Evolutionary conservation across 768 basidiomycete species (phyloP), one percentile per base, ranked within the genome.

Genomic region (Xerocomellus amylosporus): DNA sequence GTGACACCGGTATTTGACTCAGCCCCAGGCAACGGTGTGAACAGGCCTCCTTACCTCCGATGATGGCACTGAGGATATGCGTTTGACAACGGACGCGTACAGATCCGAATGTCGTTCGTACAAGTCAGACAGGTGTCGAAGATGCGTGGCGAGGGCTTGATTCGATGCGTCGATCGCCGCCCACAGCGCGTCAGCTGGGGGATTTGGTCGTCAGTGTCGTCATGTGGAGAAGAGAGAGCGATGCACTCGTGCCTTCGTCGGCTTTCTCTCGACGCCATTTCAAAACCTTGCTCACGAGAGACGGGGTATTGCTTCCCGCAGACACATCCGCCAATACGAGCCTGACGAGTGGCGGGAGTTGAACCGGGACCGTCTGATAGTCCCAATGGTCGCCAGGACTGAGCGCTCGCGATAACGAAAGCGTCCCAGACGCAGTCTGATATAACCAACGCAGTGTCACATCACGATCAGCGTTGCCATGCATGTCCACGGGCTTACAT

Each of bases 251-350:
- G 83, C 90, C 86, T 69, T 82, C 74, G 31, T 72, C 74, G 14
- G 75, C 70, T 42, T 87, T 77, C 40, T 85, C 81, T 63, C 83
- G 81, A 40, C 90, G 82, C 96, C 96, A 98, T 62, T 84, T 85
- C 58, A 97, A 73, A 4, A 99, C 97, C 70, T 91, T 87, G 30
- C 91, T 85, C 12, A 95, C 93, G 39, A 98, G 83, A 39, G 91
- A 91, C 2, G 97, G 97, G 2, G 97, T 98, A 64, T 98, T 91
- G 60, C 90, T 95, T 10, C 97, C 97, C 9, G 90, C 93, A 63
- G 97, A 91, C 15, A 98, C 93, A 66, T 99, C 97, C 24, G 95
- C 97, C 20, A 99, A 79, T 73, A 98, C 80, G 34, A 99, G 79
- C 51, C 90, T 78, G 20, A 90, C 86, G 47, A 85, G 72, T 0